These are phyloP conservation scores for Sporisorium graminicola DNA, from an alignment of 1,284 basidiomycete genomes.

Conservation along the genomic window DNA sequence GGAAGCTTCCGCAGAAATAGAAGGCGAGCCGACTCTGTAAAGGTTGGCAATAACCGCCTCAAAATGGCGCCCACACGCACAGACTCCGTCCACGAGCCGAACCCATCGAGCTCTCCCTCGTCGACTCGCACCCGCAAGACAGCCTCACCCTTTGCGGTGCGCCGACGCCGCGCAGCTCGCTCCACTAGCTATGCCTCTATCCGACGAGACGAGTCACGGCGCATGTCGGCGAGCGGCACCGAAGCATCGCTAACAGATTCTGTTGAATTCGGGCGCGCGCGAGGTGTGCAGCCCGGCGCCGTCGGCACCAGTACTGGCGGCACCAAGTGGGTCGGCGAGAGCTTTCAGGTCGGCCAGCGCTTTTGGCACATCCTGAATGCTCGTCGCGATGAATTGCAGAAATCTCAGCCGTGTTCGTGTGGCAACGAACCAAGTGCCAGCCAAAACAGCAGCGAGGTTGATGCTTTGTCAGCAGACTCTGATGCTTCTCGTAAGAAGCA, in stretches of 20 bases:
- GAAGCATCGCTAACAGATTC: conserved; percentile 21
- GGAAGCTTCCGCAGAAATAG: conserved; percentile 24
- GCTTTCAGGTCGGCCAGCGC: conserved; percentile 61
- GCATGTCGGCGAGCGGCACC: conserved; percentile 21
- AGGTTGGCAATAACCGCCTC: conserved; percentile 9
- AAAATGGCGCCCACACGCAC: conserved; percentile 10
- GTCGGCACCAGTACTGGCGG: conserved; percentile 65
- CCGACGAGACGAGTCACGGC: conserved; percentile 13
- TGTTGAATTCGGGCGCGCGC: neutral
- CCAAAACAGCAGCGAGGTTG: neutral
- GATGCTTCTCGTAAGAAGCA: conserved; percentile 10
- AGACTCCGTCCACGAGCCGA: conserved; percentile 6
- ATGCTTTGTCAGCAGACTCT: neutral
- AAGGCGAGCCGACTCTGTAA: conserved; percentile 18
- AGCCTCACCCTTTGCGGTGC: conserved; percentile 36
- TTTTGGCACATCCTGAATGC: conserved; percentile 58
- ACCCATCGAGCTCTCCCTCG: conserved; percentile 14
- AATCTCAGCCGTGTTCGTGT: conserved; percentile 28
- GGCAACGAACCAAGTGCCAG: neutral
- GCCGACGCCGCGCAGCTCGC: conserved; percentile 14
- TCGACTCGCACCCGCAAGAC: conserved; percentile 21
- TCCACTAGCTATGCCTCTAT: conserved; percentile 35
- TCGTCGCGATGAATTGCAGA: conserved; percentile 33
- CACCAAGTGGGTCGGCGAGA: conserved; percentile 64
- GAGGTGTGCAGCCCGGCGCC: conserved; percentile 45